phyloP scores from a whole-genome alignment of 768 basidiomycete species.

The Leccinum aurantiacum region DNA sequence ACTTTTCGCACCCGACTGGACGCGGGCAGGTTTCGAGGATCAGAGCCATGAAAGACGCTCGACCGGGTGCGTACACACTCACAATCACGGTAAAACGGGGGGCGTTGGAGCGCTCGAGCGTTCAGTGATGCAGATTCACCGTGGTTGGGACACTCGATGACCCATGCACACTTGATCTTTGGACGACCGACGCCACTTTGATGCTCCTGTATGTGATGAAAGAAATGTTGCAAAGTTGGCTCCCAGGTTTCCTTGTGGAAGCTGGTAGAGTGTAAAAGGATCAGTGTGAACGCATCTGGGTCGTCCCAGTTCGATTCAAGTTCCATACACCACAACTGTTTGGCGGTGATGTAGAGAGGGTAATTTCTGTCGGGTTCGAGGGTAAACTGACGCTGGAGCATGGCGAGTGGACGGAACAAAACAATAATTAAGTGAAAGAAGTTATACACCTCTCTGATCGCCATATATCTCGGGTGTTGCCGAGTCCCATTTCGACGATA shows the following conservation, averaged over 20 bases:
- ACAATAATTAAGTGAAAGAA: not conserved
- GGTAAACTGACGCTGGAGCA: conserved; percentile 30
- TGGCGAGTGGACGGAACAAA: conserved; percentile 5
- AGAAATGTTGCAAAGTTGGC: conserved; percentile 52
- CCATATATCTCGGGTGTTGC: not conserved
- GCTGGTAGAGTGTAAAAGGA: conserved; percentile 66
- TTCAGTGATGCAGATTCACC: conserved; percentile 61
- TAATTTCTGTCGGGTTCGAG: conserved; percentile 44
- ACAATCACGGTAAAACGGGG: conserved; percentile 50
- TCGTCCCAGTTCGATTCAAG: conserved; percentile 37
- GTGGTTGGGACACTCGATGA: conserved; percentile 72
- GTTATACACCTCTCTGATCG: no score
- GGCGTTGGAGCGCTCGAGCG: conserved; percentile 41
- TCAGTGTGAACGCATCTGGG: conserved; percentile 51
- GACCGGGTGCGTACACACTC: conserved; percentile 16
- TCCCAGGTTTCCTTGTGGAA: conserved; percentile 79
- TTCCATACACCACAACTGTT: conserved; percentile 51
- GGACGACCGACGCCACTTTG: not conserved
- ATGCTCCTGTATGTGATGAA: conserved; percentile 30
- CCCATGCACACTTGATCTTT: conserved; percentile 49
- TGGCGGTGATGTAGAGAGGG: conserved; percentile 53
- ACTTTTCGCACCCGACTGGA: conserved; percentile 63
- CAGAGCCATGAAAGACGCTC: not conserved
- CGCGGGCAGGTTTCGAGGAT: not conserved
- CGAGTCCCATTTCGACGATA: no score